Conservation (phyloP, 2,329 filamentous ascomycete species). For the Fusarium chuoi region DNA sequence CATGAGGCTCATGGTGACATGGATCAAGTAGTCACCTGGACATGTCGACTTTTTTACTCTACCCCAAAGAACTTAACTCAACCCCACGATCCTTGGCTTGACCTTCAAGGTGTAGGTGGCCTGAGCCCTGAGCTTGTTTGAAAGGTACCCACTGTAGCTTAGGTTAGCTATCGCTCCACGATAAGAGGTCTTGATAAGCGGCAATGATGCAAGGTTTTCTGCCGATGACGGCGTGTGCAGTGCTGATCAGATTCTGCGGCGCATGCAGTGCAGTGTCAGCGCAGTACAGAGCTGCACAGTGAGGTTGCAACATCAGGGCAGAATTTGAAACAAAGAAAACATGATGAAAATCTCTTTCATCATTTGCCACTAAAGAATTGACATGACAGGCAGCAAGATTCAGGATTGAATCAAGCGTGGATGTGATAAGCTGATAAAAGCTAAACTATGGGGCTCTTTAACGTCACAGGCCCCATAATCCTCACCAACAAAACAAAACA, state of each 20-base stretch:
- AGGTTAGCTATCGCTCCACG: conserved; percentile 1
- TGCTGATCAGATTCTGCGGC: conserved; percentile 7
- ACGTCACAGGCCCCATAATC: conserved; percentile 28
- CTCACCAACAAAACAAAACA: conserved; percentile 9
- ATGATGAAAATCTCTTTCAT: conserved; percentile 23
- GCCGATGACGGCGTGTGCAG: not conserved
- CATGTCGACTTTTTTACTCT: not conserved
- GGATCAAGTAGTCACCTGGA: conserved; percentile 23
- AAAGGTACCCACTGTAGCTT: conserved; percentile 16
- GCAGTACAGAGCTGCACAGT: not conserved
- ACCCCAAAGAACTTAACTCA: not conserved
- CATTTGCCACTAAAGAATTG: conserved; percentile 15
- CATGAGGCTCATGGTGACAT: conserved; percentile 24
- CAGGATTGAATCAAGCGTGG: conserved; percentile 16
- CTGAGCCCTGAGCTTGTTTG: conserved; percentile 15
- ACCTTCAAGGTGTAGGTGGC: conserved; percentile 8
- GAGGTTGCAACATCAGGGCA: not conserved
- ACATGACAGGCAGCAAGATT: conserved; percentile 21
- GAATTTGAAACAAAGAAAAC: not conserved
- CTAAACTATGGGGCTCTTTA: conserved; percentile 17
- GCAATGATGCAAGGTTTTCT: conserved; percentile 5
- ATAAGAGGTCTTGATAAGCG: conserved; percentile 15
- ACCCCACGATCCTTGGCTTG: conserved; percentile 23
- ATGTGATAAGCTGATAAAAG: conserved; percentile 25
- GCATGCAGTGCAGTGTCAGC: not conserved